Percentiles rank a stretch among this genome's conserved stretches.
Evolutionary conservation across 106 monocot genomes (phyloP).

Genomic region (Triglochin maritima): DNA sequence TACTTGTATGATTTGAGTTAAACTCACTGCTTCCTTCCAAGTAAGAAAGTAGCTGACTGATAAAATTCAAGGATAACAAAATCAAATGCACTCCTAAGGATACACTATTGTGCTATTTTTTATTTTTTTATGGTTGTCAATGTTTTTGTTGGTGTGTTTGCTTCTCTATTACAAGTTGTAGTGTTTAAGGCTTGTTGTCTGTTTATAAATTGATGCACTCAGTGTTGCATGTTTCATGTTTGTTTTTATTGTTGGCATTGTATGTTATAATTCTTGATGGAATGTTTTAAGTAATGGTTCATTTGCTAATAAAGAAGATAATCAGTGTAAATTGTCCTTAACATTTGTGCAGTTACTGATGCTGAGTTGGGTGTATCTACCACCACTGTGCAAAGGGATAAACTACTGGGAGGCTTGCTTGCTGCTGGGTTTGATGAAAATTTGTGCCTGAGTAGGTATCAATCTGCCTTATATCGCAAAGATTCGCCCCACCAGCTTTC

Average conservation of each 20-base stretch:
- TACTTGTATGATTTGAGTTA: too few species aligned
- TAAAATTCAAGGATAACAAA: too few species aligned
- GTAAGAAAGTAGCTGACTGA: too few species aligned
- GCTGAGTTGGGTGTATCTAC: not conserved
- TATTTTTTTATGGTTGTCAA: too few species aligned
- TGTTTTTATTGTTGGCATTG: not conserved
- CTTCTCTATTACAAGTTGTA: too few species aligned
- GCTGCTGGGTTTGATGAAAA: slow-evolving; percentile 11
- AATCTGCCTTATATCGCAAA: slow-evolving; percentile 18
- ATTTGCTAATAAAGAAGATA: not conserved
- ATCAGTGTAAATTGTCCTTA: not conserved
- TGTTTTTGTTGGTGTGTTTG: too few species aligned
- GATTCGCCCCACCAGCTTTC: slow-evolving; percentile 17
- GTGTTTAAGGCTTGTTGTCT: not conserved
- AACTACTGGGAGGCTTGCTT: slow-evolving; percentile 12
- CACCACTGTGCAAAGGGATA: not conserved
- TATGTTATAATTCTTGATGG: not conserved
- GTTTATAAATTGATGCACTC: not conserved
- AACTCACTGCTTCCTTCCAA: too few species aligned
- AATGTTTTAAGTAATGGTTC: not conserved
- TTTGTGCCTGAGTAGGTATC: slow-evolving; percentile 20
- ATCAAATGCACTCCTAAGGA: too few species aligned
- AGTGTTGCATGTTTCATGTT: not conserved
- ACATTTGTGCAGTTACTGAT: slow-evolving; percentile 3
- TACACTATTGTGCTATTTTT: too few species aligned